Percentiles rank a stretch among this genome's conserved stretches.
Conservation (phyloP, 2,329 filamentous ascomycete genomes). For the Colletotrichum tabaci region DNA sequence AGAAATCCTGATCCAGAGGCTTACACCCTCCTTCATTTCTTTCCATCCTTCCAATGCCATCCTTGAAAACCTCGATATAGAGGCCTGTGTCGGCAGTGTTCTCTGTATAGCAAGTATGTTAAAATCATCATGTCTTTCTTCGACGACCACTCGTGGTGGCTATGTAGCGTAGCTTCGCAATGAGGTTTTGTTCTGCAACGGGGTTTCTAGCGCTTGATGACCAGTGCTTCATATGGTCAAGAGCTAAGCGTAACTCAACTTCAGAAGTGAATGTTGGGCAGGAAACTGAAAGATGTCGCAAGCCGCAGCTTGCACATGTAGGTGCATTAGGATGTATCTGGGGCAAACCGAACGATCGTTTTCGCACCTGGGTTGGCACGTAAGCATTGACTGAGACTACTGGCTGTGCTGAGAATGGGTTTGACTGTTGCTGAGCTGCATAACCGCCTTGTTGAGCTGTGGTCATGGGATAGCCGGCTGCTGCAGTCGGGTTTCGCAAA, state of each 20-base stretch:
- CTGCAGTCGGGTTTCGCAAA: neutral
- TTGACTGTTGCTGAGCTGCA: neutral
- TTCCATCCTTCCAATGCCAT: neutral
- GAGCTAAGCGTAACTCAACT: constrained; percentile 37
- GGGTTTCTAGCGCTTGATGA: constrained; percentile 15
- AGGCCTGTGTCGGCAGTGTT: neutral
- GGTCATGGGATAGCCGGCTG: neutral
- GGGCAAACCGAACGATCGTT: constrained; percentile 9
- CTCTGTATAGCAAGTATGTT: constrained; percentile 7
- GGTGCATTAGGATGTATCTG: constrained; percentile 29
- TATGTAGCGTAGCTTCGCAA: constrained; percentile 27
- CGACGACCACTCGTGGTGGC: neutral
- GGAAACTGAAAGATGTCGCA: constrained; percentile 23
- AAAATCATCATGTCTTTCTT: constrained; percentile 4
- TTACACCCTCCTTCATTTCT: neutral
- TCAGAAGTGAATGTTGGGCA: constrained; percentile 30
- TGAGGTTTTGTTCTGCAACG: constrained; percentile 23
- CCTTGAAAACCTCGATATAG: neutral
- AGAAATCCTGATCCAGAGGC: neutral
- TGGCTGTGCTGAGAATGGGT: neutral
- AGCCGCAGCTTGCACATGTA: constrained; percentile 24
- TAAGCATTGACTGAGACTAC: neutral
- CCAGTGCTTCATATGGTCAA: constrained; percentile 35
- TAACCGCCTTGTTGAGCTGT: neutral
- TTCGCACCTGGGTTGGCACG: neutral